Base-by-base conservation (phyloP, 2,329 filamentous ascomycete species). In the Nakataea oryzae region DNA sequence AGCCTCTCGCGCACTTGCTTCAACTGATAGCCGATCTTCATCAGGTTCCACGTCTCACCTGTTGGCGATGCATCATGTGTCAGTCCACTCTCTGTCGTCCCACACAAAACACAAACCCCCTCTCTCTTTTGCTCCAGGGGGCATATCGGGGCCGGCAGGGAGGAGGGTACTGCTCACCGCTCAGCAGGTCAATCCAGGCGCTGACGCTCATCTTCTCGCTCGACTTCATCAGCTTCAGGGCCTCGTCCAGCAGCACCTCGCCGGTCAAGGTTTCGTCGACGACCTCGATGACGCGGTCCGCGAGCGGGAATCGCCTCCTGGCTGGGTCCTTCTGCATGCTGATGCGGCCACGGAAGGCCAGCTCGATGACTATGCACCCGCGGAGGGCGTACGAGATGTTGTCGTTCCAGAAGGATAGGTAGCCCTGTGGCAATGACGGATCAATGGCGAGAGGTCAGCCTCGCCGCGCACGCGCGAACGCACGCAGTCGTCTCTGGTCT, bases 121-220 rank as follows among this genome's bases (percentile, higher is more conserved):
- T n/a, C n/a, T n/a, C n/a, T n/a, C n/a, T n/a, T n/a, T n/a, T n/a
- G n/a, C n/a, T n/a, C n/a, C n/a, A n/a, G n/a, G n/a, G n/a, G n/a
- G n/a, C n/a, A n/a, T n/a, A 8, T 47, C 34, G 14, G 21, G 17
- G 17, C 13, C 50, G 28, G 47, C 26, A 62, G 47, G n/a, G 58
- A n/a, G 26, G 63, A 57, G 61, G 56, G 61, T 59, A 60, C 61
- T 72, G n/a, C 82, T 69, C 85, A 97, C 93, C 95, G 75, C 93
- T 97, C 92, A 99, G 93, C 68, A 99, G 81, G 75, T 99, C 95
- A 75, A 99, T 97, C 95, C 95, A 99, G 57, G 91, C 91, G 80
- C 91, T 95, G 68, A 99, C 95, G 76, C 95, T 97, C 95, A 99
- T 97, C 84, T 96, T 97, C 81, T 99, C 95, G 76, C 92, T 97